Evolutionary conservation across 495 filamentous ascomycete genomes (phyloP), one percentile per base, ranked within the genome.

Genomic region (Rhypophila decipiens): DNA sequence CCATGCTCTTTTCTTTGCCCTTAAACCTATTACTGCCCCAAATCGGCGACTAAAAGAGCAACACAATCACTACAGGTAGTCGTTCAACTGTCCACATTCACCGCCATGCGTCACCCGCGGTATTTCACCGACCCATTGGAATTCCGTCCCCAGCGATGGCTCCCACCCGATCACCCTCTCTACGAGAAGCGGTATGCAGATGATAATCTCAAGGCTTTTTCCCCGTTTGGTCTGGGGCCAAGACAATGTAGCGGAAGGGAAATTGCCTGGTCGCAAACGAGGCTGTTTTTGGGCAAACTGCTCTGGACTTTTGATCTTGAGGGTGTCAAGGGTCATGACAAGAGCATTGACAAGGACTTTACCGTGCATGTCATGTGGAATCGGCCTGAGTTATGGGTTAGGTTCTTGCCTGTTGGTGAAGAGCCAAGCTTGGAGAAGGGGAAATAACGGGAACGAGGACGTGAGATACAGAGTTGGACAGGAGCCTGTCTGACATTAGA

Each of bases 241-340:
- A 45, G 58, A 8, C 24, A 42, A 21, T 61, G 56, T 27, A 33
- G 46, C 8, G 56, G 56, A 13, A 50, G 39, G 22, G 53, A 39
- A 15, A 41, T 57, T 11, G 49, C 58, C 13, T 56, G 49, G 60
- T 31, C 33, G 0, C 47, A 59, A 24, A 49, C 23, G 5, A 56
- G 50, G 17, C 45, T 64, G 15, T 56, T 61, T 24, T 11, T 61
- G n/a, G 58, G 46, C 13, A 61, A 64, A 42, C 23, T 57, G 24
- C 52, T 64, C 12, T 64, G 60, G 60, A 53, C 52, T 10, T 61
- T 64, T 38, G 53, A 56, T 40, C 31, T 56, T n/a, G 53, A 53
- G 41, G 39, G 37, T 10, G 50, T 54, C 13, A 29, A 20, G 22
- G 53, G 53, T 7, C 49, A 53, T 20, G 50, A 52, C 19, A 2